phyloP scores from a whole-genome alignment of 1,284 basidiomycete species.

The Leccinum solheimii region DNA sequence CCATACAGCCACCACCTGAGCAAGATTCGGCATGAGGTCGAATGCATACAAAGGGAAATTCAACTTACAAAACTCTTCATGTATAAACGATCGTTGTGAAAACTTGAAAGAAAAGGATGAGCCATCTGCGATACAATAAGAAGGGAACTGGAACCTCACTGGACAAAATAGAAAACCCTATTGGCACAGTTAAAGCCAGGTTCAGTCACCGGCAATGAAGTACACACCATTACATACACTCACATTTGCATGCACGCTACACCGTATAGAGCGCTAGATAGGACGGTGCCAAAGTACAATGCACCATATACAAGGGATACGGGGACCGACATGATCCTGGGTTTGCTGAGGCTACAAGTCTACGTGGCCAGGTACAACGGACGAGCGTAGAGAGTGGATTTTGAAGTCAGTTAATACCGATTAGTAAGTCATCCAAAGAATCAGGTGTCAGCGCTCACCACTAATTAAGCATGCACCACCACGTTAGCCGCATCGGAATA shows the following conservation, averaged over 20 bases:
- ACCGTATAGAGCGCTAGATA: slow-evolving; percentile 13
- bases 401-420: not conserved
- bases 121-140: not conserved
- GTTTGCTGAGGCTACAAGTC: not conserved
- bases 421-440: not conserved
- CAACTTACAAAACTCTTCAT: slow-evolving; percentile 13
- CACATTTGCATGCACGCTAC: slow-evolving; percentile 19
- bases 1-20: not conserved
- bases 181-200: not conserved
- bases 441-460: not conserved
- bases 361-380: not conserved
- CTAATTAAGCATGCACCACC: not conserved
- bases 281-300: slow-evolving; percentile 5
- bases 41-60: not conserved
- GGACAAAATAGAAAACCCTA: slow-evolving; percentile 21
- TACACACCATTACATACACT: not conserved
- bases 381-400: not conserved
- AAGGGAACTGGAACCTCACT: not conserved
- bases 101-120: slow-evolving; percentile 2
- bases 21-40: not conserved
- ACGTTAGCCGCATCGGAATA: not conserved
- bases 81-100: slow-evolving; percentile 4
- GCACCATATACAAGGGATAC: not conserved
- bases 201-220: not conserved
- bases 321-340: not conserved